phyloP scores from a whole-genome alignment of 1,284 basidiomycete species.

The Rhodotorula sp. region DNA sequence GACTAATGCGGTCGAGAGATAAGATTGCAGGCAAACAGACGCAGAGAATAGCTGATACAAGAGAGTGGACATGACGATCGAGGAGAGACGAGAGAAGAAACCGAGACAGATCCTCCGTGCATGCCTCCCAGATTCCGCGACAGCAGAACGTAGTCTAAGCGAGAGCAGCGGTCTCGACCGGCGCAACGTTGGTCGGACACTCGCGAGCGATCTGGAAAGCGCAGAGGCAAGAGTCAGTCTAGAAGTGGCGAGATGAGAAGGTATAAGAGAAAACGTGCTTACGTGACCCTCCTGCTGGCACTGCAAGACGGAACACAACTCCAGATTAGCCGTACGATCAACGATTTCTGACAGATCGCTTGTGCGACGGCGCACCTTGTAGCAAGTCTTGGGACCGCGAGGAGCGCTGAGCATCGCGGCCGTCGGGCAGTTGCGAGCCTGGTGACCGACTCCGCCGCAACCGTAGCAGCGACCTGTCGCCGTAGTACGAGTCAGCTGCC shows the following conservation, averaged over 20 bases:
- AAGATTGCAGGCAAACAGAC: no score
- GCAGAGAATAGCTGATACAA: neutral
- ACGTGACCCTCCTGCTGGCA: conserved; percentile 76
- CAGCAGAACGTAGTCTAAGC: conserved; percentile 6
- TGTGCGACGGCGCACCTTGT: conserved; percentile 46
- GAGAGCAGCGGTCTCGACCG: conserved; percentile 17
- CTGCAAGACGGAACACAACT: neutral
- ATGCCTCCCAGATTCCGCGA: neutral
- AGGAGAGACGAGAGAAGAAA: no score
- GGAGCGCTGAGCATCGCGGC: conserved; percentile 55
- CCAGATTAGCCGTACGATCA: neutral
- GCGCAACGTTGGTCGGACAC: conserved; percentile 29
- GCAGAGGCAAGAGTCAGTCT: no score
- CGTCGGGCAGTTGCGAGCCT: conserved; percentile 65
- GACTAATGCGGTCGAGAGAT: no score
- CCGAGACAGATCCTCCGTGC: no score
- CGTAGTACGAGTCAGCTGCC: neutral
- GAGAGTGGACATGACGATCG: neutral
- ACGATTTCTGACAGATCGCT: neutral
- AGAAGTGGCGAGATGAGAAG: no score
- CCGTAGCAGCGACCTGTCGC: conserved; percentile 69
- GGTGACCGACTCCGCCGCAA: conserved; percentile 52
- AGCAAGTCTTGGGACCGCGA: conserved; percentile 72
- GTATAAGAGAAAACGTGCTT: neutral
- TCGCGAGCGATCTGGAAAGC: conserved; percentile 51